Percentiles rank a stretch among this genome's conserved stretches.
phyloP scores from a whole-genome alignment of 2,329 filamentous ascomycete species.

The Colletotrichum lupini region DNA sequence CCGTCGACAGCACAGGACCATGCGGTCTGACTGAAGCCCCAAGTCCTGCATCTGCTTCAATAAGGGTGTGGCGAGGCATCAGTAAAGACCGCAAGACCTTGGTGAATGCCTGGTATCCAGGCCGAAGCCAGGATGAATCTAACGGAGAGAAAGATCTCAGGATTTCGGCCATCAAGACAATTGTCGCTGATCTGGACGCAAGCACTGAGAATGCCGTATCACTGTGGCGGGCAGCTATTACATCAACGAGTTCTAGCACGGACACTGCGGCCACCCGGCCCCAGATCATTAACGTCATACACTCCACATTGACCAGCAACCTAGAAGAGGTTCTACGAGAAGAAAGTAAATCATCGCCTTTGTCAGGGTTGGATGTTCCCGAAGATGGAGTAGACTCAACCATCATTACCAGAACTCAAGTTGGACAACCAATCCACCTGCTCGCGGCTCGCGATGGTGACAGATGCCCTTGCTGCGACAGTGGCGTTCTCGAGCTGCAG shows the following conservation, averaged over 20 bases:
- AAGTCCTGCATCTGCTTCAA: slow-evolving; percentile 39
- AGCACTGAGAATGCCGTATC: slow-evolving; percentile 70
- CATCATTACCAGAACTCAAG: slow-evolving; percentile 45
- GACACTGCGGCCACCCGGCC: neutral
- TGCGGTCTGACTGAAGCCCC: slow-evolving; percentile 33
- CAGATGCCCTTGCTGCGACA: slow-evolving; percentile 75
- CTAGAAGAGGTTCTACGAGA: slow-evolving; percentile 40
- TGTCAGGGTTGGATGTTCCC: neutral
- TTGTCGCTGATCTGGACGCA: slow-evolving; percentile 76
- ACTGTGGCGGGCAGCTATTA: slow-evolving; percentile 59
- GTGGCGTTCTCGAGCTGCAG: slow-evolving; percentile 71
- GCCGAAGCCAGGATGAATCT: slow-evolving; percentile 16
- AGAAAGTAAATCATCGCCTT: slow-evolving; percentile 20
- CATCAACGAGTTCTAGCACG: slow-evolving; percentile 38
- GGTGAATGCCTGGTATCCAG: slow-evolving; percentile 75
- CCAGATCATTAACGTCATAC: slow-evolving; percentile 48
- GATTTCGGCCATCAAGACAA: slow-evolving; percentile 70
- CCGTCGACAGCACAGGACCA: slow-evolving; percentile 8
- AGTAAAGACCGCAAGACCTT: slow-evolving; percentile 75
- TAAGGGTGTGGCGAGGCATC: slow-evolving; percentile 70
- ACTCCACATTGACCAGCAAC: slow-evolving; percentile 42
- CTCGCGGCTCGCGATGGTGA: slow-evolving; percentile 76
- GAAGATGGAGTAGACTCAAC: slow-evolving; percentile 34
- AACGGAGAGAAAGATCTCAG: slow-evolving; percentile 52
- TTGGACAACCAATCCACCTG: slow-evolving; percentile 64